These are phyloP conservation scores for Komagataea norvegica DNA, from an alignment of 1,139 yeast genomes.

Conservation along the genomic window DNA sequence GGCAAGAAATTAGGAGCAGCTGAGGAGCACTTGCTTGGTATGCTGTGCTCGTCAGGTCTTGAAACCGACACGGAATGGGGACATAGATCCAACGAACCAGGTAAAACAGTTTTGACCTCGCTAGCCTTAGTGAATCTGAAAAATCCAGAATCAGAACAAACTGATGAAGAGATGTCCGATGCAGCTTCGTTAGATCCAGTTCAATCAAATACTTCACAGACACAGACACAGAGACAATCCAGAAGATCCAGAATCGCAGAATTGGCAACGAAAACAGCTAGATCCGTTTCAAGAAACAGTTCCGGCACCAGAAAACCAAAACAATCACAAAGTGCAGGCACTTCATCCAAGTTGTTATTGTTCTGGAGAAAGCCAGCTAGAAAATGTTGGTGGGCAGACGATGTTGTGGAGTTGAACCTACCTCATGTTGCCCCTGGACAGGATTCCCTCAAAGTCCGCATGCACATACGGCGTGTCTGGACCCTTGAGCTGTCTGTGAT, in stretches of 20 bases:
- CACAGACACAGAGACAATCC: conserved; percentile 21
- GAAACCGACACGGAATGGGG: conserved; percentile 75
- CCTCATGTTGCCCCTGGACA: conserved; percentile 29
- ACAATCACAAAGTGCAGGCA: conserved; percentile 30
- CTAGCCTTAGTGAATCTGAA: conserved; percentile 72
- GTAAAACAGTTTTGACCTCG: conserved; percentile 80
- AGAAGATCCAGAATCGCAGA: conserved; percentile 46
- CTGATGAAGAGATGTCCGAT: conserved; percentile 25
- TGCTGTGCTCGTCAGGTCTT: conserved; percentile 92
- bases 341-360: conserved; percentile 70
- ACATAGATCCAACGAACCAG: conserved; percentile 76
- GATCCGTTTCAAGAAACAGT: conserved; percentile 40
- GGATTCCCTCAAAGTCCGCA: conserved; percentile 26
- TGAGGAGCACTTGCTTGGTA: conserved; percentile 89
- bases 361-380: conserved; percentile 99
- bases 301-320: conserved; percentile 42
- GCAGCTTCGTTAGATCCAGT: conserved; percentile 37
- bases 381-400: conserved; percentile 98
- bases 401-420: conserved; percentile 50
- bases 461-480: conserved; percentile 41
- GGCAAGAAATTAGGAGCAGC: conserved; percentile 73
- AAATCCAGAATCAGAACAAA: conserved; percentile 26
- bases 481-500: conserved; percentile 38
- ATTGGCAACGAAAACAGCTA: conserved; percentile 39
- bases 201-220: conserved; percentile 29